A percentile compares a stretch with the other conserved stretches of the same genome.
These are phyloP conservation scores for Rhynchospora breviuscula DNA, from an alignment of 176 grass and related monocot species.

Conservation along the genomic window DNA sequence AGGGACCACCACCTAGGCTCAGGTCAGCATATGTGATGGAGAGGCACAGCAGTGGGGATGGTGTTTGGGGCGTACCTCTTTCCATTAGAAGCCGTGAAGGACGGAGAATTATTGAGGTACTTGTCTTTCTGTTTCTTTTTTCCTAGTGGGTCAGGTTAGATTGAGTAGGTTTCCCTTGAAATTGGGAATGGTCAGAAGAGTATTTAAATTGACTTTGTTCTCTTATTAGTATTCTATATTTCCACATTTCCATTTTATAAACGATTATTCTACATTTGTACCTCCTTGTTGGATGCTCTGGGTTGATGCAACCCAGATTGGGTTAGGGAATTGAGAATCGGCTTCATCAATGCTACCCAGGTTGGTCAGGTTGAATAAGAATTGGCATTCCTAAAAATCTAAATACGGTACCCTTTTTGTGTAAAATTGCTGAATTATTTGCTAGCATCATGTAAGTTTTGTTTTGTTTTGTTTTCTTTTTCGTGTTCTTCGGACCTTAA, in stretches of 20 bases:
- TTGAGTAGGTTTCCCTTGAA: not conserved
- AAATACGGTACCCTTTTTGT: not conserved
- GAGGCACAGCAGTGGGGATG: constrained; percentile 2
- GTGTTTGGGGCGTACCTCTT: constrained; percentile 18
- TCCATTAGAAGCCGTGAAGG: constrained; percentile 20
- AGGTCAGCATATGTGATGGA: constrained; percentile 19
- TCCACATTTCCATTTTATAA: not conserved
- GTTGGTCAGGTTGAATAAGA: not conserved
- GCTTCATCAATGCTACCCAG: not conserved
- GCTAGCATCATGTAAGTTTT: no score
- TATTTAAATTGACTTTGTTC: not conserved
- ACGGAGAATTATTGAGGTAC: constrained; percentile 27
- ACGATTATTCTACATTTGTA: not conserved
- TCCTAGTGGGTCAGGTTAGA: not conserved
- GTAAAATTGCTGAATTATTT: not conserved
- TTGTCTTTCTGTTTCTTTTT: not conserved
- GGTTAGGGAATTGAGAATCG: not conserved
- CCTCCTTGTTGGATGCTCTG: not conserved
- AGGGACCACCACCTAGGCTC: constrained; percentile 16
- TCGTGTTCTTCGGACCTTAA: not conserved
- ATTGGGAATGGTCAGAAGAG: not conserved
- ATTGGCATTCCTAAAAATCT: not conserved
- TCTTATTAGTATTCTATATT: not conserved
- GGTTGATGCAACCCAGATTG: not conserved
- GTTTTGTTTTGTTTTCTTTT: not conserved